phyloP scores from a whole-genome alignment of 2,329 filamentous ascomycete species.

The Amauroascus verrucosus region DNA sequence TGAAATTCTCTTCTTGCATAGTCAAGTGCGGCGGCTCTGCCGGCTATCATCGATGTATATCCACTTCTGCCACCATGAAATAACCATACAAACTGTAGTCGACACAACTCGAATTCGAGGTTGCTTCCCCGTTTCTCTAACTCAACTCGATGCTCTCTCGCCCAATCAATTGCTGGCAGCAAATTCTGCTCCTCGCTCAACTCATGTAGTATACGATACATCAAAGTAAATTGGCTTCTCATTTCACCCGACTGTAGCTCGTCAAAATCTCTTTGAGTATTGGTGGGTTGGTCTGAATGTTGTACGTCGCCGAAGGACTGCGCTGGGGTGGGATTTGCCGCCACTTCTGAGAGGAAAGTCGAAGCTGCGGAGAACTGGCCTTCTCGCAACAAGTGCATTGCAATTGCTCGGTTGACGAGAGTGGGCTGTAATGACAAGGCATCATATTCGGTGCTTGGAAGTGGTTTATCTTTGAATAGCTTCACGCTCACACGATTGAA shows the following conservation, averaged over 20 bases:
- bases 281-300: slow-evolving; percentile 30
- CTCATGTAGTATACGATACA: slow-evolving; percentile 81
- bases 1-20: slow-evolving; percentile 69
- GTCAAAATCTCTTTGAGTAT: slow-evolving; percentile 43
- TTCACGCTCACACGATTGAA: slow-evolving; percentile 22
- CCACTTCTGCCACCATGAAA: slow-evolving; percentile 52
- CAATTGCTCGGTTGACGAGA: slow-evolving; percentile 84
- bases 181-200: slow-evolving; percentile 63
- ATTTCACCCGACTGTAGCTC: slow-evolving; percentile 56
- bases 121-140: slow-evolving; percentile 80
- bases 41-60: slow-evolving; percentile 16
- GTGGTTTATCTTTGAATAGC: slow-evolving; percentile 58
- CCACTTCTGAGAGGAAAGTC: slow-evolving; percentile 68
- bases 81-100: slow-evolving; percentile 80
- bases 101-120: slow-evolving; percentile 86
- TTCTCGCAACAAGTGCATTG: slow-evolving; percentile 91
- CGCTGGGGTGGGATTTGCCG: slow-evolving; percentile 35
- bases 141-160: slow-evolving; percentile 55
- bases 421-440: slow-evolving; percentile 63
- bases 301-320: slow-evolving; percentile 23
- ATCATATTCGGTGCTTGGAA: slow-evolving; percentile 69
- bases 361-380: slow-evolving; percentile 83
- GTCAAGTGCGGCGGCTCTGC: slow-evolving; percentile 48
- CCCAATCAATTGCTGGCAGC: slow-evolving; percentile 78
- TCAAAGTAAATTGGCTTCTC: slow-evolving; percentile 71